Conservation (phyloP, 2,329 filamentous ascomycete genomes). For the Aspergillus viridinutans region DNA sequence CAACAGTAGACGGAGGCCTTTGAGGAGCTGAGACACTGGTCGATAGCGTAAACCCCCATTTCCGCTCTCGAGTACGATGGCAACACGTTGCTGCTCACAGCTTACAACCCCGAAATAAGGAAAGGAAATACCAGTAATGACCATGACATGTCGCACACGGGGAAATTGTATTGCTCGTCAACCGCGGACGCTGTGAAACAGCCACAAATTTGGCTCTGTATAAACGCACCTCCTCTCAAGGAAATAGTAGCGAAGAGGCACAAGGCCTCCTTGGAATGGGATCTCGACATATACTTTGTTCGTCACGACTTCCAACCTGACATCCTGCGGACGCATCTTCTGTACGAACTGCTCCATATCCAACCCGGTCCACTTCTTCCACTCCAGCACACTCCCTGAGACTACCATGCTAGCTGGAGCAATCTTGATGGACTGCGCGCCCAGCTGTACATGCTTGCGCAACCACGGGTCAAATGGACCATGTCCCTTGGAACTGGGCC, state of each 20-base stretch:
- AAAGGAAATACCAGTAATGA: too few species aligned
- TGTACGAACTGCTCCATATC: background rate
- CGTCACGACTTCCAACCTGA: background rate
- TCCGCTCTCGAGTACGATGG: too few species aligned
- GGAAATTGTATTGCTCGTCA: too few species aligned
- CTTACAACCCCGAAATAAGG: too few species aligned
- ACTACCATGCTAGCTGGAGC: background rate
- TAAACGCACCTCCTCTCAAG: background rate
- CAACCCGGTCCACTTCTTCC: background rate
- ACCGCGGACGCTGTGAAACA: too few species aligned
- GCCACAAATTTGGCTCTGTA: background rate
- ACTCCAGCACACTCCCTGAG: background rate
- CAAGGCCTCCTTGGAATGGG: background rate
- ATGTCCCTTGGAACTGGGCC: background rate
- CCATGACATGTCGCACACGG: too few species aligned
- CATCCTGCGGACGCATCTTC: too few species aligned
- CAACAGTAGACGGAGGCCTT: too few species aligned
- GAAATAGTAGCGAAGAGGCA: background rate
- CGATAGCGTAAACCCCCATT: too few species aligned
- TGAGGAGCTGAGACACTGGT: too few species aligned
- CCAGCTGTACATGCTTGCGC: conserved; percentile 2
- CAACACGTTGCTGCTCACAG: too few species aligned
- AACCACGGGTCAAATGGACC: conserved; percentile 3
- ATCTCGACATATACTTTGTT: background rate
- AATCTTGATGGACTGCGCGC: background rate